These are phyloP conservation scores for Ganoderma lucidum DNA, from an alignment of 1,284 basidiomycete genomes.

Conservation along the genomic window DNA sequence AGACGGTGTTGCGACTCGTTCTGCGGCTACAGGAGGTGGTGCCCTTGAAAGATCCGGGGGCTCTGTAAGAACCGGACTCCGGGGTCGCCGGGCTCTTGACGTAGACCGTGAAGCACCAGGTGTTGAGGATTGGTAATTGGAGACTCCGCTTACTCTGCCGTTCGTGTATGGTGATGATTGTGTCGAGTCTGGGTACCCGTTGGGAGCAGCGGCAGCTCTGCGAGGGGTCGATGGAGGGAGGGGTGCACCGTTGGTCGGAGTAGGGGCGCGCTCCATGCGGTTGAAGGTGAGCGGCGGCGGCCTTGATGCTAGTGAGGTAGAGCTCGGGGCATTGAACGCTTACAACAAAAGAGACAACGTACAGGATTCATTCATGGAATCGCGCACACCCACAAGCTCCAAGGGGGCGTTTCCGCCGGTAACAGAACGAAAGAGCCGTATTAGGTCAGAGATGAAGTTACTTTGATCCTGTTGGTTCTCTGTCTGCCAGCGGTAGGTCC, in stretches of 20 bases:
- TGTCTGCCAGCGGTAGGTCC: conserved; percentile 89
- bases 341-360: conserved; percentile 30
- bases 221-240: conserved; percentile 38
- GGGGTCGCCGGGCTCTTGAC: conserved; percentile 37
- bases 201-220: conserved; percentile 29
- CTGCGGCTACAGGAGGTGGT: conserved; percentile 29
- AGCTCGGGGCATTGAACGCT: conserved; percentile 26
- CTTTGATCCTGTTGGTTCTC: conserved; percentile 78
- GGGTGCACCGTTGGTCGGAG: conserved; percentile 40
- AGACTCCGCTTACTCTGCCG: conserved; percentile 30
- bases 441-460: conserved; percentile 72
- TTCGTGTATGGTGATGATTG: conserved; percentile 21
- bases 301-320: conserved; percentile 40
- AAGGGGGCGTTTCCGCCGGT: conserved; percentile 56
- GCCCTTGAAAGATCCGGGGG: conserved; percentile 35
- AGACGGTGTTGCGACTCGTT: conserved; percentile 33
- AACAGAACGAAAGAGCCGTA: conserved; percentile 75
- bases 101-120: conserved; percentile 26
- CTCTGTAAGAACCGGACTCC: conserved; percentile 36
- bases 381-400: conserved; percentile 63
- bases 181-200: conserved; percentile 31
- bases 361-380: conserved; percentile 50
- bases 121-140: conserved; percentile 29
- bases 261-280: conserved; percentile 43
- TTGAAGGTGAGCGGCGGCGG: conserved; percentile 35